phyloP scores from a whole-genome alignment of 2,329 filamentous ascomycete species.

The Clarireedia paspali region DNA sequence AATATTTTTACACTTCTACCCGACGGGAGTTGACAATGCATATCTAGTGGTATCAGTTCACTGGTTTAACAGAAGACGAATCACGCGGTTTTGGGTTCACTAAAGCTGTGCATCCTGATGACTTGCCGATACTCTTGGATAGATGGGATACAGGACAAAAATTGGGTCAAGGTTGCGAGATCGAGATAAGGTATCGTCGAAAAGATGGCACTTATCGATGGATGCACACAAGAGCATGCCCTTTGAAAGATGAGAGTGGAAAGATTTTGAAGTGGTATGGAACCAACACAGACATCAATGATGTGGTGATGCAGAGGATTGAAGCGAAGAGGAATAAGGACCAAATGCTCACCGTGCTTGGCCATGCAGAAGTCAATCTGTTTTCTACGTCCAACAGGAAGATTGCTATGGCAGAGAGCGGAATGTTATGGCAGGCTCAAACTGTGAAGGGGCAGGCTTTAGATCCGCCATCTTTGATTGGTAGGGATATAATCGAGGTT shows the following conservation, averaged over 20 bases:
- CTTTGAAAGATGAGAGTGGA: slow-evolving; percentile 10
- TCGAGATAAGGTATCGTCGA: slow-evolving; percentile 20
- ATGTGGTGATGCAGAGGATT: slow-evolving; percentile 19
- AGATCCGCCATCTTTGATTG: slow-evolving; percentile 12
- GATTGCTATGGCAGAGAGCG: slow-evolving; percentile 18
- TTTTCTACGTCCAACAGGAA: slow-evolving; percentile 16
- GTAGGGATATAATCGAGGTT: slow-evolving; percentile 13
- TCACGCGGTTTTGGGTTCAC: slow-evolving; percentile 11
- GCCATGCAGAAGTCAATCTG: slow-evolving; percentile 21
- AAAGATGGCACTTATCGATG: slow-evolving; percentile 21
- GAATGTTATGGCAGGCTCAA: slow-evolving; percentile 13
- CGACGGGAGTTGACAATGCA: background rate
- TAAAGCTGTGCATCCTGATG: slow-evolving; percentile 15
- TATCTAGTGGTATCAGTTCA: slow-evolving; percentile 21
- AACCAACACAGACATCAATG: slow-evolving; percentile 22
- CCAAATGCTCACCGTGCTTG: slow-evolving; percentile 20
- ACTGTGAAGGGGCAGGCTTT: background rate
- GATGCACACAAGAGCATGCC: slow-evolving; percentile 20
- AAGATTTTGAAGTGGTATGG: slow-evolving; percentile 22
- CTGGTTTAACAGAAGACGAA: slow-evolving; percentile 16
- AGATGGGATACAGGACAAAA: slow-evolving; percentile 10
- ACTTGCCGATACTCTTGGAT: slow-evolving; percentile 9
- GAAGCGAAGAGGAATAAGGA: slow-evolving; percentile 19
- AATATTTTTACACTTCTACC: background rate
- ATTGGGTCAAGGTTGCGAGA: slow-evolving; percentile 8